Evolutionary conservation across 768 basidiomycete species (phyloP).

Genomic region (Boletus speciosus): DNA sequence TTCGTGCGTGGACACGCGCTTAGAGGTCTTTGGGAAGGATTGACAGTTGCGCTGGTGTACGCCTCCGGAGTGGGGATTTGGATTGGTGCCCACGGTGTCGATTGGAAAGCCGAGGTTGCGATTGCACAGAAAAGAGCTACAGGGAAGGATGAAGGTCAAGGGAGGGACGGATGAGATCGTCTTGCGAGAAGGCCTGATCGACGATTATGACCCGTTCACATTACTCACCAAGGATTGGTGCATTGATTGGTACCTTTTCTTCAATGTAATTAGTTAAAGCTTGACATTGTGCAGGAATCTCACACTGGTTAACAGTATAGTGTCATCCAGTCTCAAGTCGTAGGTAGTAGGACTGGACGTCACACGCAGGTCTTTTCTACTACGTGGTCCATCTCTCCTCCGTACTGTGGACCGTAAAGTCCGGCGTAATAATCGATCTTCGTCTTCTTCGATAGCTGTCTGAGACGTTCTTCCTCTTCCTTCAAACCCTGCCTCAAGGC

Average conservation of each 20-base stretch:
- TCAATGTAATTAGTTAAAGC: neutral
- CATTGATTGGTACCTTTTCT: neutral
- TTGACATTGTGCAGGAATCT: neutral
- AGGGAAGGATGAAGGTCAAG: conserved; percentile 42
- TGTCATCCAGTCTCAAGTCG: too few species aligned
- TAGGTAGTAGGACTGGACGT: too few species aligned
- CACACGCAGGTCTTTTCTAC: too few species aligned
- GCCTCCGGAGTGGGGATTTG: conserved; percentile 55
- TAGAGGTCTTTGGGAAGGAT: conserved; percentile 80
- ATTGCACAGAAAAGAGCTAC: conserved; percentile 14
- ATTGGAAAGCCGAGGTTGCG: conserved; percentile 64
- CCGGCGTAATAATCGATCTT: too few species aligned
- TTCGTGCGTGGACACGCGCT: conserved; percentile 59
- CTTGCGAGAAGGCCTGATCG: too few species aligned
- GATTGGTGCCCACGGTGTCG: conserved; percentile 47
- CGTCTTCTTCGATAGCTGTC: too few species aligned
- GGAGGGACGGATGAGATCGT: neutral
- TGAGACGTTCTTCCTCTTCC: too few species aligned
- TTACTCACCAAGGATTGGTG: too few species aligned
- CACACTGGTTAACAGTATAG: neutral
- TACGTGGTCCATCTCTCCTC: too few species aligned
- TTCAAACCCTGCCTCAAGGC: too few species aligned
- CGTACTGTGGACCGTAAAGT: too few species aligned
- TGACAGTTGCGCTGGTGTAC: conserved; percentile 65
- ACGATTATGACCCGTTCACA: neutral